Conservation (phyloP, 495 filamentous ascomycete species). For the Letharia columbiana region DNA sequence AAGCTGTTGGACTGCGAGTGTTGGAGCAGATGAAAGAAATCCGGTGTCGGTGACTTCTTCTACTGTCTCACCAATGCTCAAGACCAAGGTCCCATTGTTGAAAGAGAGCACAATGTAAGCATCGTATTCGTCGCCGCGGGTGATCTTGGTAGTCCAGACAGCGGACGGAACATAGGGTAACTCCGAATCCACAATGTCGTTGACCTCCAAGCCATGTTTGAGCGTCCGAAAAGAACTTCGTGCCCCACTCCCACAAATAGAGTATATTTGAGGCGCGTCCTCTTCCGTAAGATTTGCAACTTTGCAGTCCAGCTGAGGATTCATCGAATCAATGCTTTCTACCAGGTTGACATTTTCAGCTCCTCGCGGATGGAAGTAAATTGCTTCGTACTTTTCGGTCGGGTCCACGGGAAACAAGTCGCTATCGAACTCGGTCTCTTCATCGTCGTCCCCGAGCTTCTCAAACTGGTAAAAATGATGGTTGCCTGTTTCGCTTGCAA, state of each 20-base stretch:
- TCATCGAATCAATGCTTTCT: slow-evolving; percentile 80
- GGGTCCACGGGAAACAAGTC: slow-evolving; percentile 72
- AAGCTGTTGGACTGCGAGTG: slow-evolving; percentile 85
- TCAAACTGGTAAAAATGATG: slow-evolving; percentile 96
- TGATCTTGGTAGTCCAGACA: slow-evolving; percentile 92
- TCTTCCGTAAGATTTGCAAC: slow-evolving; percentile 81
- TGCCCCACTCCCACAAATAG: slow-evolving; percentile 78
- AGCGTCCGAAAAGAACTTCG: slow-evolving; percentile 82
- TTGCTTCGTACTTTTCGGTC: slow-evolving; percentile 55
- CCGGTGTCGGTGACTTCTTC: slow-evolving; percentile 91
- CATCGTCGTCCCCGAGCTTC: slow-evolving; percentile 92
- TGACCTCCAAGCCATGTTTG: slow-evolving; percentile 86
- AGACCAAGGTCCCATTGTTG: slow-evolving; percentile 65
- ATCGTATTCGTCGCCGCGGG: slow-evolving; percentile 75
- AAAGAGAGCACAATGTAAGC: slow-evolving; percentile 67
- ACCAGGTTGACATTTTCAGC: slow-evolving; percentile 77
- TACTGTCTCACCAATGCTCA: slow-evolving; percentile 93
- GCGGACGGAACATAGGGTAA: slow-evolving; percentile 76
- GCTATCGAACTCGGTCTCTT: slow-evolving; percentile 77
- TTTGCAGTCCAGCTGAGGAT: slow-evolving; percentile 83
- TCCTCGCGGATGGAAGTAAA: slow-evolving; percentile 75
- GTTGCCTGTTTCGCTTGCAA: slow-evolving; percentile 85
- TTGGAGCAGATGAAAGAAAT: slow-evolving; percentile 77
- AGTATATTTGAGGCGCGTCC: slow-evolving; percentile 94
- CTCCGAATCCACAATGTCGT: slow-evolving; percentile 88